Conservation (phyloP, 78 protist genomes). For the Acrasis kona region DNA sequence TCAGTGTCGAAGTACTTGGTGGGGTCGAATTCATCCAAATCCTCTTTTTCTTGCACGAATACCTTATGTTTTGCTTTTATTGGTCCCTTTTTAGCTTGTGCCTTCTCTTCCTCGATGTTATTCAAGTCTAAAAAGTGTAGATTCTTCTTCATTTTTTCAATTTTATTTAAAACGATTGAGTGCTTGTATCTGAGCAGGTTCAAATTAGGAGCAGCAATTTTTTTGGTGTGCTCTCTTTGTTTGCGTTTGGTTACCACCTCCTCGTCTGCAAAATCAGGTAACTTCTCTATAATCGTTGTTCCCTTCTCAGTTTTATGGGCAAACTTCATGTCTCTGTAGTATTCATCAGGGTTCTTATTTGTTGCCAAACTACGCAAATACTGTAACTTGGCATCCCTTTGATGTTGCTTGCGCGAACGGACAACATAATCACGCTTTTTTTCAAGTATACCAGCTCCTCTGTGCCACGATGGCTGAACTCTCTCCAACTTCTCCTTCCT, state of each 20-base stretch:
- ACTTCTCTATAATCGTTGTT: background rate
- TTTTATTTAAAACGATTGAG: background rate
- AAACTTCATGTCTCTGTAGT: background rate
- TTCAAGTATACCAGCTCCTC: background rate
- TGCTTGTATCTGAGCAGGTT: background rate
- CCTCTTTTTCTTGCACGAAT: conserved; percentile 10
- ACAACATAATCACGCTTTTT: background rate
- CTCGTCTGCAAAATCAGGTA: background rate
- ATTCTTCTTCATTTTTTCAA: background rate
- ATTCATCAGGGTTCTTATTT: background rate
- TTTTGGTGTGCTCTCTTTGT: background rate
- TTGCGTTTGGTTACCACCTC: background rate
- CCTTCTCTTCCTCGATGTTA: no score
- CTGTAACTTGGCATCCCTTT: background rate
- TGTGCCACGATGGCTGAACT: no score
- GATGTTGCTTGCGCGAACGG: background rate
- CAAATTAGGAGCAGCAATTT: background rate
- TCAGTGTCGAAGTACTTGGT: background rate
- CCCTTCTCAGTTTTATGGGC: background rate
- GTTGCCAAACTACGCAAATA: background rate
- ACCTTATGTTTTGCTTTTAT: background rate
- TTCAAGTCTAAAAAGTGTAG: background rate
- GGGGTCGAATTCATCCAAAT: background rate
- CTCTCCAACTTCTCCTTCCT: no score
- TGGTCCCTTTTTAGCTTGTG: conserved; percentile 5